These are phyloP conservation scores for Ocimum tenuiflorum DNA, from an alignment of 257 asterid species.

Conservation along the genomic window DNA sequence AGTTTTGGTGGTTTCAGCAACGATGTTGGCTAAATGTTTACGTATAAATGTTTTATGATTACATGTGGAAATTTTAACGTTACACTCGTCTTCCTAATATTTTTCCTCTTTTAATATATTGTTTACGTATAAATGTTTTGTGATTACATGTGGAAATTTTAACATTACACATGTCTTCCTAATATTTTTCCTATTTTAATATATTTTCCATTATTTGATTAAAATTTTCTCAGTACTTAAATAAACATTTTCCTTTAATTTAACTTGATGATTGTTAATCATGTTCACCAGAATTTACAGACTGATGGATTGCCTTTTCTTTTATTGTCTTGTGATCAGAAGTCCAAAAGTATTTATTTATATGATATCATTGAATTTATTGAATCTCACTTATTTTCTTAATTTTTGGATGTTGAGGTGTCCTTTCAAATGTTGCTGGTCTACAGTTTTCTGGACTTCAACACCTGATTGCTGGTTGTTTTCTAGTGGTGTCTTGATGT, in stretches of 20 bases:
- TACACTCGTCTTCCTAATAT: no score
- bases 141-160: neutral
- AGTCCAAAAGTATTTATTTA: neutral
- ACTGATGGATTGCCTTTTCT: neutral
- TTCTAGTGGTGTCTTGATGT: neutral
- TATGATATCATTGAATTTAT: neutral
- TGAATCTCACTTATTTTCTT: neutral
- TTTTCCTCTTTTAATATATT: no score
- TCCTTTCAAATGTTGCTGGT: neutral
- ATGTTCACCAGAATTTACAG: constrained; percentile 1
- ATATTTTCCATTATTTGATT: neutral
- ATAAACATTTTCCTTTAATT: neutral
- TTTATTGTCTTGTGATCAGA: neutral
- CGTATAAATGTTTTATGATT: neutral
- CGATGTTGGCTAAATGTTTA: constrained; percentile 7
- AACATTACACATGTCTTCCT: neutral
- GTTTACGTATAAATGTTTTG: neutral
- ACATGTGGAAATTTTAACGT: neutral
- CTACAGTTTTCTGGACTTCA: constrained; percentile 1
- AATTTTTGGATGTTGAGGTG: neutral
- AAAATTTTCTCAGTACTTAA: neutral
- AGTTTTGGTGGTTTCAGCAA: constrained; percentile 3
- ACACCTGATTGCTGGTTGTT: constrained; percentile 5
- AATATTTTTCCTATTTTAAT: neutral
- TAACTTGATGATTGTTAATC: neutral